phyloP scores from a whole-genome alignment of 495 filamentous ascomycete species.

The Neurospora hispaniola region DNA sequence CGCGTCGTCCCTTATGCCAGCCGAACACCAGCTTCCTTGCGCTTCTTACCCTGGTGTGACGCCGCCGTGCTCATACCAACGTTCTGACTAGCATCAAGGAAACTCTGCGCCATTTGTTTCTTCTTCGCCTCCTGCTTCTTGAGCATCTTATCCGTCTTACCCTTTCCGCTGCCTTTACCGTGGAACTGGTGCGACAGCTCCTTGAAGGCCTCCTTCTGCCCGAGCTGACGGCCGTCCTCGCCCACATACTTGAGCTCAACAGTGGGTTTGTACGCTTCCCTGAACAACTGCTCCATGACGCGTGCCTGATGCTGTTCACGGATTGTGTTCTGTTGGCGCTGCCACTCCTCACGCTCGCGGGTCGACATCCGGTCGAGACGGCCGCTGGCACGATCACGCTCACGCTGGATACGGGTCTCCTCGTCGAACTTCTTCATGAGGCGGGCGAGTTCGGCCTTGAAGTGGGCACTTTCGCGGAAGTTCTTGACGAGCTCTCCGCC shows the following conservation, averaged over 20 bases:
- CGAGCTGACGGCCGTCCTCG: constrained; percentile 72
- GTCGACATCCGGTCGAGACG: constrained; percentile 77
- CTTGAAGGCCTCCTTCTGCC: constrained; percentile 87
- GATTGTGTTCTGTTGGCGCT: constrained; percentile 72
- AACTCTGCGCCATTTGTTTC: constrained; percentile 68
- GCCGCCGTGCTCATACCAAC: constrained; percentile 75
- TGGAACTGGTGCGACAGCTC: constrained; percentile 93
- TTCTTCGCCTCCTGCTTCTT: constrained; percentile 98
- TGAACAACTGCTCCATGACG: constrained; percentile 73
- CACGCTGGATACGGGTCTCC: constrained; percentile 70
- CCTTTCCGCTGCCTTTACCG: constrained; percentile 92
- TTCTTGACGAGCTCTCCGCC: constrained; percentile 54
- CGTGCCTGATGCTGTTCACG: constrained; percentile 74
- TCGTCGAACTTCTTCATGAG: constrained; percentile 67
- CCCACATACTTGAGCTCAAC: constrained; percentile 86
- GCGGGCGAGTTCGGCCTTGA: constrained; percentile 65
- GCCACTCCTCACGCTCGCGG: constrained; percentile 83
- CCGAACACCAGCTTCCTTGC: constrained; percentile 78
- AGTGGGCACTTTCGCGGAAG: constrained; percentile 65
- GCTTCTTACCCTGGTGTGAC: constrained; percentile 68
- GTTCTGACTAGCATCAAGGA: constrained; percentile 69
- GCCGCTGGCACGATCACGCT: constrained; percentile 72
- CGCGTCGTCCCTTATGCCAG: constrained; percentile 43
- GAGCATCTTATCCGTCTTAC: constrained; percentile 91
- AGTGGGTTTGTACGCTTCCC: constrained; percentile 76